Evolutionary conservation across 1,139 yeast genomes (phyloP).

Genomic region (Sugiyamaella japonica): DNA sequence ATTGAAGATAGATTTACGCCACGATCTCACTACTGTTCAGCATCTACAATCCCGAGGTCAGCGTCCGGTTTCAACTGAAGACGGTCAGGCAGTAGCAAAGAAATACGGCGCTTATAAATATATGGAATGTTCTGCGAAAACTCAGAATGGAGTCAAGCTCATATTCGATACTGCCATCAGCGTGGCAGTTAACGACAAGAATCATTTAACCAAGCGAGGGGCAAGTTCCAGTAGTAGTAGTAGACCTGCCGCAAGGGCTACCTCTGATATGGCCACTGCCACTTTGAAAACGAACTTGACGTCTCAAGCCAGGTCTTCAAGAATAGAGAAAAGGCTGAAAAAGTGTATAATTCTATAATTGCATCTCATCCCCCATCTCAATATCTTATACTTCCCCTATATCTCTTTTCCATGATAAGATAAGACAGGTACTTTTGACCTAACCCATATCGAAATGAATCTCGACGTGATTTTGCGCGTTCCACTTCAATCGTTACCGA

Average conservation of each 20-base stretch:
- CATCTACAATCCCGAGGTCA: conserved; percentile 36
- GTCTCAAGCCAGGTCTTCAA: background rate
- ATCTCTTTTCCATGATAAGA: background rate
- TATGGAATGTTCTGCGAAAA: conserved; percentile 75
- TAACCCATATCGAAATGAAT: no score
- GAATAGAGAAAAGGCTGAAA: conserved; percentile 6
- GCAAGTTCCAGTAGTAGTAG: no score
- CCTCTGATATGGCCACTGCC: background rate
- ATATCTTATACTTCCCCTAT: no score
- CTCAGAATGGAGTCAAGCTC: conserved; percentile 62
- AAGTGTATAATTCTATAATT: conserved; percentile 10
- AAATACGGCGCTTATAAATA: conserved; percentile 74
- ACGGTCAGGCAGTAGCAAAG: conserved; percentile 50
- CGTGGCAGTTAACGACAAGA: conserved; percentile 13
- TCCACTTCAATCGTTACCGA: background rate
- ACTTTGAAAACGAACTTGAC: background rate
- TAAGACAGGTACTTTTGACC: no score
- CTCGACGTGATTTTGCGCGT: background rate
- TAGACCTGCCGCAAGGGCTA: background rate
- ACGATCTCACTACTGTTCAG: conserved; percentile 38
- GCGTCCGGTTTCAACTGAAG: conserved; percentile 52
- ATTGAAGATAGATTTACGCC: conserved; percentile 66
- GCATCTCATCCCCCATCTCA: background rate
- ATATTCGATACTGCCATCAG: conserved; percentile 54
- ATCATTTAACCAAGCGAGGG: background rate